Evolutionary conservation across 306 rosid genomes (phyloP).

Genomic region (Cicer cuneatum): DNA sequence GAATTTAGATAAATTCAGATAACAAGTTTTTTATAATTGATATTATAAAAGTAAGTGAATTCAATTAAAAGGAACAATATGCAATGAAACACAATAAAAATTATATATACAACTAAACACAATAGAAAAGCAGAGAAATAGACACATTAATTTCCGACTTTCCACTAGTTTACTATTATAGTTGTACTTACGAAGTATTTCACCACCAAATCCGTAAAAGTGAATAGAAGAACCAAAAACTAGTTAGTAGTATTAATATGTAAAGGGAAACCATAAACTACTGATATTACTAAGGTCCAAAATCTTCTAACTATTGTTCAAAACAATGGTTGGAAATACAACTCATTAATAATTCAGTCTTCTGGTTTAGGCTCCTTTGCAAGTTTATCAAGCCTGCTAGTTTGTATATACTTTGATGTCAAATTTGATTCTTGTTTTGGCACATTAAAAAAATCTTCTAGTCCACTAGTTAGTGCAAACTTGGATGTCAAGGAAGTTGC

Average conservation of each 20-base stretch:
- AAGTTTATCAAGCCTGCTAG: constrained; percentile 40
- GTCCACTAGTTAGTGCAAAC: constrained; percentile 33
- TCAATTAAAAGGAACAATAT: too few relatives aligned
- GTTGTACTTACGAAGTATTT: neutral
- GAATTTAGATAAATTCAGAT: too few relatives aligned
- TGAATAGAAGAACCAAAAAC: neutral
- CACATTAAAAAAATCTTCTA: constrained; percentile 22
- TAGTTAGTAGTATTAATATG: neutral
- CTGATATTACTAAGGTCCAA: neutral
- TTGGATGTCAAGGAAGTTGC: constrained; percentile 45
- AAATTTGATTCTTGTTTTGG: constrained; percentile 42
- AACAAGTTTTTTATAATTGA: too few relatives aligned
- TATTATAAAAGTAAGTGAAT: too few relatives aligned
- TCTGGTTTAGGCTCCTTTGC: constrained; percentile 30
- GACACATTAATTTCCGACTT: too few relatives aligned
- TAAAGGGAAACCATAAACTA: constrained; percentile 17
- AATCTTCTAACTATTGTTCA: constrained; percentile 7
- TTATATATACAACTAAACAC: too few relatives aligned
- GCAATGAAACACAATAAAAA: too few relatives aligned
- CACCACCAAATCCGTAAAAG: neutral
- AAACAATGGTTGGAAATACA: constrained; percentile 23
- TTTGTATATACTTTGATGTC: constrained; percentile 32
- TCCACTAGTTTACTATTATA: neutral
- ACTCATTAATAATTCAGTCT: neutral
- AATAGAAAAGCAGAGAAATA: too few relatives aligned